Conservation (phyloP, 768 basidiomycete species). For the Tylopilus felleus region DNA sequence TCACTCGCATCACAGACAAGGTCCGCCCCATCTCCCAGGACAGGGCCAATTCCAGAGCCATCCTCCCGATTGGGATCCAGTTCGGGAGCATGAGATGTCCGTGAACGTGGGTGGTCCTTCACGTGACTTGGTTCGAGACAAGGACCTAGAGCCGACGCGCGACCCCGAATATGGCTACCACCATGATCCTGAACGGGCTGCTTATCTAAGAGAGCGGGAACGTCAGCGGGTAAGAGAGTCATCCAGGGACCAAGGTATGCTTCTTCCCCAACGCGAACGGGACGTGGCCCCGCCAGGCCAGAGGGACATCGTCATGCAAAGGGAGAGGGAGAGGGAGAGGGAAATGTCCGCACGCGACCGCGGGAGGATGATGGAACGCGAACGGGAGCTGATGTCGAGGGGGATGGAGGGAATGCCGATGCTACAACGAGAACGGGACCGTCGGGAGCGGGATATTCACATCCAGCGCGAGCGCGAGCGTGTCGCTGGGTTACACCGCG, state of each 20-base stretch:
- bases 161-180: constrained; percentile 25
- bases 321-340: constrained; percentile 24
- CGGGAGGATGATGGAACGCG: constrained; percentile 22
- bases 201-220: constrained; percentile 25
- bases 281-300: constrained; percentile 16
- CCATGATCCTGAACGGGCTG: constrained; percentile 19
- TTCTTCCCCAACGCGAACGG: constrained; percentile 24
- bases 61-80: constrained; percentile 28
- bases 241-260: constrained; percentile 18
- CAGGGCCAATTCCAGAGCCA: constrained; percentile 32
- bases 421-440: constrained; percentile 24
- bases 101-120: constrained; percentile 16
- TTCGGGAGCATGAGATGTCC: constrained; percentile 24
- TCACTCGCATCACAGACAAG: constrained; percentile 20
- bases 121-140: constrained; percentile 25
- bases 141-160: constrained; percentile 22
- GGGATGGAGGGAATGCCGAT: constrained; percentile 23
- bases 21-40: constrained; percentile 23
- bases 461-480: constrained; percentile 29
- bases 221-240: constrained; percentile 20
- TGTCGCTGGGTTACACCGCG: constrained; percentile 19
- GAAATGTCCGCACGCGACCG: constrained; percentile 20
- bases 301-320: constrained; percentile 23
- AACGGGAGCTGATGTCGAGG: constrained; percentile 21
- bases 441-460: constrained; percentile 27